Base-by-base conservation (phyloP, 305 asterid genomes). In the Fraxinus platypoda region DNA sequence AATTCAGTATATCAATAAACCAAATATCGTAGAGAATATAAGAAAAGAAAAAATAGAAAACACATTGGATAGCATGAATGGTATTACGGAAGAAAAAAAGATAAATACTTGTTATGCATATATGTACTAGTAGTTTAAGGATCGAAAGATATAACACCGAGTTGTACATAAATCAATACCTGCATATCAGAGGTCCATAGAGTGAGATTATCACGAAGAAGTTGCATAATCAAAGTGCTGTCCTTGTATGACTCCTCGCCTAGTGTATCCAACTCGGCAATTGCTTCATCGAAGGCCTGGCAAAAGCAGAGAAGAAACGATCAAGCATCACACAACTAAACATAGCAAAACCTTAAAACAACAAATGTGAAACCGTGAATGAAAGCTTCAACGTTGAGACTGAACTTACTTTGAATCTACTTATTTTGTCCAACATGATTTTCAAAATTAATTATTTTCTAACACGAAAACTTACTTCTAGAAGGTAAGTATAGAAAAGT, bases 231-330 rank as follows among this genome's bases (percentile, higher is more conserved):
- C 88, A 92, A 85, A 75, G 95, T 92, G 91, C 94, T 92, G 80
- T 92, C 95, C 76, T 92, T 92, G 90, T 92, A 92, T 73, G 35
- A 31, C 35, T 31, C 35, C 35, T 31, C 35, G 35, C 35, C 35
- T 31, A 31, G 35, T 31, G 35, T 90, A 46, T 92, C 94, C 88
- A 92, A 85, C 91, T 92, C 93, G 1, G 96, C 93, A 81, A 92
- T 90, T 57, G 96, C 96, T 86, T 92, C 96, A 86, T 92, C 96
- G 77, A 92, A 92, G 75, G 96, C 96, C 96, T 92, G 85, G 17
- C 3, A n/a, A 72, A 31, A 31, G 77, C 13, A 19, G 77, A 73
- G 23, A 15, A 37, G 49, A 37, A 73, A 73, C 3, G 34, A 73
- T 15, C 26, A 73, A 73, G 30, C 13, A 19, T 15, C 12, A 33